A percentile compares a stretch with the other conserved stretches of the same genome.
Conservation (phyloP, 257 asterid genomes). For the Jaltomata sinuosa region DNA sequence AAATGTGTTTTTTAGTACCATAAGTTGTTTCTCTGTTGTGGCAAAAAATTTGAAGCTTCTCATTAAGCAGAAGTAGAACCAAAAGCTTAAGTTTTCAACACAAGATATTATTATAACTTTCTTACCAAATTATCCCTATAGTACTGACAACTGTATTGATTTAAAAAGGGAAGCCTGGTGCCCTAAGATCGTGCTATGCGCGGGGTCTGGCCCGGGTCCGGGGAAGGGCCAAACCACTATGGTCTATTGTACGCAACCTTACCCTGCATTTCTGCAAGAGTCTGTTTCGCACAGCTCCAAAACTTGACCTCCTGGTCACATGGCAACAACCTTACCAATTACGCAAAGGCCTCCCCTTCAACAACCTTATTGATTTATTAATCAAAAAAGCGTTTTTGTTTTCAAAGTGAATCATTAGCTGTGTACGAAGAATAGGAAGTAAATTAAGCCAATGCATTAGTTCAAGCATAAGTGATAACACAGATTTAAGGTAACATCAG, state of each 20-base stretch:
- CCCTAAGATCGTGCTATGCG: not conserved
- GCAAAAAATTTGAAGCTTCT: not conserved
- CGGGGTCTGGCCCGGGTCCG: not conserved
- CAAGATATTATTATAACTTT: not conserved
- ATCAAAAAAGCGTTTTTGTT: not conserved
- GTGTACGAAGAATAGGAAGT: not conserved
- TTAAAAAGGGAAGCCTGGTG: not conserved
- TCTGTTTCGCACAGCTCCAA: not conserved
- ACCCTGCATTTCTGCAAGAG: not conserved
- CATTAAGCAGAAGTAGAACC: not conserved
- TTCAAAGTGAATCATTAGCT: not conserved
- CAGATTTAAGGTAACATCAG: not conserved
- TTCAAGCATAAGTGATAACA: not conserved
- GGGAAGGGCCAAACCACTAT: not conserved
- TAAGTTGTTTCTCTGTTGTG: not conserved
- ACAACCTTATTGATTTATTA: not conserved
- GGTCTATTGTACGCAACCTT: not conserved
- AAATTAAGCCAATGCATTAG: not conserved
- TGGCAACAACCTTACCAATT: not conserved
- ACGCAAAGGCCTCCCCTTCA: not conserved
- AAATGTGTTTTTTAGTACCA: not conserved
- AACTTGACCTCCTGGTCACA: not conserved
- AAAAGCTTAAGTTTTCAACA: not conserved
- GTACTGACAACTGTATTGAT: not conserved
- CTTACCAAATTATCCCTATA: not conserved